Percentiles rank a stretch among this genome's conserved stretches.
These are phyloP conservation scores for Halophytophthora batemanensis DNA, from an alignment of 352 stramenopile species.

Conservation along the genomic window DNA sequence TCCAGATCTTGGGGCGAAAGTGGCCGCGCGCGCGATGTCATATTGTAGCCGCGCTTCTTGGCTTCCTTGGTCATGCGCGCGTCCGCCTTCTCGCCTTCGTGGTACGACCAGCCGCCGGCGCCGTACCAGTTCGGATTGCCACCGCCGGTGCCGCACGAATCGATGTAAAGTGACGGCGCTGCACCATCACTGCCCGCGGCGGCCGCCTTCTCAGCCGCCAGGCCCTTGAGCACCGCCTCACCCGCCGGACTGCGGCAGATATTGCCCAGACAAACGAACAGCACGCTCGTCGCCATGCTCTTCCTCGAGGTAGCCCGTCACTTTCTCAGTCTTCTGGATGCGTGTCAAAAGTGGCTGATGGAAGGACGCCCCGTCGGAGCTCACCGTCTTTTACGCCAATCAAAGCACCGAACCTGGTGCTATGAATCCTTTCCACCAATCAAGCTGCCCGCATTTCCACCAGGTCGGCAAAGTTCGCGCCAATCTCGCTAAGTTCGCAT, in stretches of 20 bases:
- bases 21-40: slow-evolving; percentile 77
- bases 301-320: too few species aligned
- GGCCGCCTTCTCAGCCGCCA: slow-evolving; percentile 40
- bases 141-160: slow-evolving; percentile 86
- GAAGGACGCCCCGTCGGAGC: slow-evolving; percentile 6
- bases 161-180: slow-evolving; percentile 46
- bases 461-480: too few species aligned
- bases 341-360: slow-evolving; percentile 12
- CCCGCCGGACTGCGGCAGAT: slow-evolving; percentile 84
- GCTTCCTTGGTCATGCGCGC: slow-evolving; percentile 83
- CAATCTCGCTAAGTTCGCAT: too few species aligned
- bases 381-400: too few species aligned
- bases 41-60: slow-evolving; percentile 74
- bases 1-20: slow-evolving; percentile 71
- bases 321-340: too few species aligned
- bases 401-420: too few species aligned
- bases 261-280: slow-evolving; percentile 91
- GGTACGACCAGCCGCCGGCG: slow-evolving; percentile 77
- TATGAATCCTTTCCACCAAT: too few species aligned
- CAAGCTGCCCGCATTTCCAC: too few species aligned
- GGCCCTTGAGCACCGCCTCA: slow-evolving; percentile 83
- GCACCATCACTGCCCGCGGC: not conserved
- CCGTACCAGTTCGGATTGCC: slow-evolving; percentile 80
- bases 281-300: slow-evolving; percentile 51
- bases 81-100: slow-evolving; percentile 83